Evolutionary conservation across 495 filamentous ascomycete species (phyloP).

Genomic region (Podospora didyma): DNA sequence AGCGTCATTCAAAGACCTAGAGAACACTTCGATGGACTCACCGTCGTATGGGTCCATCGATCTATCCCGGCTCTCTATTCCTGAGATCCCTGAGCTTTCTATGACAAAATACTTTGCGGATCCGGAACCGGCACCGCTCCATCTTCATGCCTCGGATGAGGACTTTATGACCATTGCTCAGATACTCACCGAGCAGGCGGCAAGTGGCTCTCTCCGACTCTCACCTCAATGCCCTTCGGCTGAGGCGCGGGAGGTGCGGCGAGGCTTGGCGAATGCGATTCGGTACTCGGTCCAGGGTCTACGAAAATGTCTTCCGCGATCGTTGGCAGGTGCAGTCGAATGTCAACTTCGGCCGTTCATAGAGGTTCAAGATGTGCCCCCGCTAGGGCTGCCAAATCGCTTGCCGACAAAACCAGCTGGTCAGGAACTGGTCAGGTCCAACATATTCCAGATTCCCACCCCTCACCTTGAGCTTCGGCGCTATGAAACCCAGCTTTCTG

Average conservation of each 20-base stretch:
- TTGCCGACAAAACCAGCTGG: constrained; percentile 40
- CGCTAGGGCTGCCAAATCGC: constrained; percentile 40
- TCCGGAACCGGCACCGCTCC: constrained; percentile 40
- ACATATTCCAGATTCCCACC: constrained; percentile 47
- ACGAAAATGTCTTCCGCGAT: constrained; percentile 32
- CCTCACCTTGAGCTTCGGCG: constrained; percentile 78
- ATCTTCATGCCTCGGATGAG: constrained; percentile 39
- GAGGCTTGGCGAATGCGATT: constrained; percentile 30
- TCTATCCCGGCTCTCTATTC: constrained; percentile 34
- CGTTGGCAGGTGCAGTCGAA: constrained; percentile 29
- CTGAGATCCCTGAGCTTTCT: constrained; percentile 39
- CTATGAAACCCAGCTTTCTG: constrained; percentile 66
- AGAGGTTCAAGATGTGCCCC: constrained; percentile 51
- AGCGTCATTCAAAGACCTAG: constrained; percentile 46
- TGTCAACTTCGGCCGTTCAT: constrained; percentile 44
- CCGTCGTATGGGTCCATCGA: constrained; percentile 37
- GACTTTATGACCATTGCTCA: constrained; percentile 57
- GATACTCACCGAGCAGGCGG: constrained; percentile 58
- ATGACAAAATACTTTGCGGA: constrained; percentile 47
- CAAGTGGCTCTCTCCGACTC: constrained; percentile 37
- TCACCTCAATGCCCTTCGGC: constrained; percentile 3
- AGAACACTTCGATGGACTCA: constrained; percentile 28
- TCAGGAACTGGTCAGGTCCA: constrained; percentile 32
- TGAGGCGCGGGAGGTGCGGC: constrained; percentile 23
- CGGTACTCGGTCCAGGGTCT: constrained; percentile 40